Percentiles rank a stretch among this genome's conserved stretches.
These are phyloP conservation scores for Pythium insidiosum DNA, from an alignment of 352 stramenopile genomes.

Conservation along the genomic window DNA sequence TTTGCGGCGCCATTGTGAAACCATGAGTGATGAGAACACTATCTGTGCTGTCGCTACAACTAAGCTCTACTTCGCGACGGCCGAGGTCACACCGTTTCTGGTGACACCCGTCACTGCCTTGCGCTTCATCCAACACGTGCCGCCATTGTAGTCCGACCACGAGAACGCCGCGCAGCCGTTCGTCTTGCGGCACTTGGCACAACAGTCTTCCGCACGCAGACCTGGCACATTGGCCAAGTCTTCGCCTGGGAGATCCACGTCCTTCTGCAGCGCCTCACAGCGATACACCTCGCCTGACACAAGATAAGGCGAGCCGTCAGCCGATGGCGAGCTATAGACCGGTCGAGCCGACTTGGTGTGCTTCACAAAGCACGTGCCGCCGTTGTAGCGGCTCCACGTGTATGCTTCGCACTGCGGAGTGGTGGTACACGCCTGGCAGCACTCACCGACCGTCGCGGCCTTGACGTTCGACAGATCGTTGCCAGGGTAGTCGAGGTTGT, in stretches of 20 bases:
- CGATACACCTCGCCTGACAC: neutral
- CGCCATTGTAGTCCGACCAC: constrained; percentile 9
- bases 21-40: too few species aligned
- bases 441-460: neutral
- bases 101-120: neutral
- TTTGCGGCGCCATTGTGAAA: too few species aligned
- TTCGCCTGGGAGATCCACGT: neutral
- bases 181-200: constrained; percentile 5
- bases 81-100: neutral
- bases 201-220: constrained; percentile 11
- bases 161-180: constrained; percentile 8
- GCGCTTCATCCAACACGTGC: constrained; percentile 18
- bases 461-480: neutral
- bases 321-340: neutral
- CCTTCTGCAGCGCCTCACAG: neutral
- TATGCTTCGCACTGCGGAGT: neutral
- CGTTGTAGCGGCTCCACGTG: neutral
- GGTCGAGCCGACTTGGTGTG: neutral
- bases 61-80: too few species aligned
- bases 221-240: neutral
- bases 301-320: neutral
- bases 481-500: neutral
- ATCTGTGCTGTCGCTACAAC: too few species aligned
- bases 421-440: neutral
- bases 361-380: neutral